Percentiles rank a stretch among this genome's conserved stretches.
phyloP scores from a whole-genome alignment of 192 early-diverging fungal genomes.

The Funneliformis geosporum region DNA sequence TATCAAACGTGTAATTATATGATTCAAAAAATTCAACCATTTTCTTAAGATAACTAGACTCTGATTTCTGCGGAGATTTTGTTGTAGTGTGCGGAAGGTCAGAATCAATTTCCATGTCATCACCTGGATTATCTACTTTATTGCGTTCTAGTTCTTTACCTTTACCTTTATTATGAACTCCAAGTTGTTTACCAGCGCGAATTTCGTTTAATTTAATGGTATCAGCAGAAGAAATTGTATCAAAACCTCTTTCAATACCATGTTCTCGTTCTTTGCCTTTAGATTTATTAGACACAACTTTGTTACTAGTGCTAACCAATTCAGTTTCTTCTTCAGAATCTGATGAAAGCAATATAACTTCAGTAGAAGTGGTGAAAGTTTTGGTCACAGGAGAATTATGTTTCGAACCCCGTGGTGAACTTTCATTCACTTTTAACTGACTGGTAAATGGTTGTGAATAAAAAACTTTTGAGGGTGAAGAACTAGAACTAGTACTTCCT shows the following conservation, averaged over 20 bases:
- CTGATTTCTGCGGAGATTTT: not conserved
- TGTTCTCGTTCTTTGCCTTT: not conserved
- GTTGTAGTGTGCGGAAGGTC: not conserved
- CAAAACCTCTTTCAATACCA: not conserved
- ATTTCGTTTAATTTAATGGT: not conserved
- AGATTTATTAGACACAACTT: not conserved
- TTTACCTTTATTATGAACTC: not conserved
- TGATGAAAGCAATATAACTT: not conserved
- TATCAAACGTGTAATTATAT: not conserved
- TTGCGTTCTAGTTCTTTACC: not conserved
- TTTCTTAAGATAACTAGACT: not conserved
- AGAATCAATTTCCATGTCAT: not conserved
- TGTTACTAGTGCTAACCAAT: not conserved
- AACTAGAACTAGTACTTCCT: not conserved
- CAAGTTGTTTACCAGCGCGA: not conserved
- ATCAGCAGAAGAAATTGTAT: not conserved
- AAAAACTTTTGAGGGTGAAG: not conserved
- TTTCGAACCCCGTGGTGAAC: not conserved
- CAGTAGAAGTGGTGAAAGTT: not conserved
- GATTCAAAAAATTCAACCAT: not conserved
- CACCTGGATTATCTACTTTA: not conserved
- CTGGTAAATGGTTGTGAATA: not conserved
- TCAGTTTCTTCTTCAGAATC: not conserved
- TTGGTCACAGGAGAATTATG: not conserved
- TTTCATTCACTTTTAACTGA: not conserved